phyloP scores from a whole-genome alignment of 441 rosid genomes.

The Adansonia madagascariensis region DNA sequence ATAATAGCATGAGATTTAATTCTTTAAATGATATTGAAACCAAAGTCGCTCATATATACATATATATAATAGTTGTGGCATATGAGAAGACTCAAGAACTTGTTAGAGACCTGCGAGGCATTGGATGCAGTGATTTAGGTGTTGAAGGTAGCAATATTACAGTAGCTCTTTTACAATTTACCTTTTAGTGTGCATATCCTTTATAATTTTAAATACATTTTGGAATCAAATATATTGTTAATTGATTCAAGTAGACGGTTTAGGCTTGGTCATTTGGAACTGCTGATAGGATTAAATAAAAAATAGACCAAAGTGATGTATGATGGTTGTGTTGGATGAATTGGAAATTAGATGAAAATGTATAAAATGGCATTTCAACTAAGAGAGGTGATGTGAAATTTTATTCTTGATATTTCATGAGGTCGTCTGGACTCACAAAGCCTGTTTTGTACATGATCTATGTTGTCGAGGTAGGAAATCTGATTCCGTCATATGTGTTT shows the following conservation, averaged over 20 bases:
- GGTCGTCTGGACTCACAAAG: slow-evolving; percentile 7
- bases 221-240: not conserved
- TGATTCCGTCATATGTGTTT: not conserved
- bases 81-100: slow-evolving; percentile 99
- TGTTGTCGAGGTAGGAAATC: not conserved
- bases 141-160: slow-evolving; percentile 71
- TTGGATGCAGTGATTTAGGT: slow-evolving; percentile 99
- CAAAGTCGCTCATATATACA: too few species aligned
- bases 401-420: slow-evolving; percentile 21
- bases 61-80: slow-evolving; percentile 57
- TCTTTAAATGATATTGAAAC: too few species aligned
- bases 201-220: not conserved
- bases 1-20: too few species aligned
- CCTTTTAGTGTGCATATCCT: not conserved
- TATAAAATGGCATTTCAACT: slow-evolving; percentile 12
- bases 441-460: slow-evolving; percentile 3
- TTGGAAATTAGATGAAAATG: slow-evolving; percentile 15
- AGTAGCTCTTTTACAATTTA: slow-evolving; percentile 27
- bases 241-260: slow-evolving; percentile 5
- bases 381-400: not conserved
- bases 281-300: not conserved
- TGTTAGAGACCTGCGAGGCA: slow-evolving; percentile 90
- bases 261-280: slow-evolving; percentile 8
- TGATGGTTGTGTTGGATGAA: not conserved
- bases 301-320: not conserved